Evolutionary conservation across 768 basidiomycete species (phyloP).

Genomic region (Amanita polypyramis): DNA sequence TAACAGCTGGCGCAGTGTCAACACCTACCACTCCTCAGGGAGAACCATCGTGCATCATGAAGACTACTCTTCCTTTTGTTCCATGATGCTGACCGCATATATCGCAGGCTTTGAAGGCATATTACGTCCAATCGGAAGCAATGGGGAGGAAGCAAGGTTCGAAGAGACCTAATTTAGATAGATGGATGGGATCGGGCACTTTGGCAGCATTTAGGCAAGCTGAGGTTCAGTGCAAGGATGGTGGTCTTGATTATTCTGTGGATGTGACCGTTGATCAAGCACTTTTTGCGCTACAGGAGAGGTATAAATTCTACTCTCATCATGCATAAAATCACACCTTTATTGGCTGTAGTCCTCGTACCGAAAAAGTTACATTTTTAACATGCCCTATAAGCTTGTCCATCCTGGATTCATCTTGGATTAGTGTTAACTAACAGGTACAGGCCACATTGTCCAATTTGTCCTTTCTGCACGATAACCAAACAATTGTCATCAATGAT

Average conservation of each 20-base stretch:
- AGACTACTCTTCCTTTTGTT: too few species aligned
- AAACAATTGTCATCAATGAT: conserved; percentile 1
- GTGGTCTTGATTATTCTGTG: conserved; percentile 12
- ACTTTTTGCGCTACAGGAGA: conserved; percentile 8
- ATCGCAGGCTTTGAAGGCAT: conserved; percentile 13
- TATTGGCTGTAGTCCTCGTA: background rate
- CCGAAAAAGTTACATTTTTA: background rate
- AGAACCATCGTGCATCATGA: too few species aligned
- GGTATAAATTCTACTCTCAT: conserved; percentile 10
- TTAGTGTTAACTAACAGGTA: conserved; percentile 1
- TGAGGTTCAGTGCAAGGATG: conserved; percentile 11
- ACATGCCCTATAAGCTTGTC: background rate
- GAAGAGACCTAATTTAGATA: conserved; percentile 8
- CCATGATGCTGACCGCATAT: conserved; percentile 13
- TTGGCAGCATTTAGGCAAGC: conserved; percentile 13
- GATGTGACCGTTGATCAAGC: conserved; percentile 9
- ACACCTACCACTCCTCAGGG: too few species aligned
- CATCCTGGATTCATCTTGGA: conserved; percentile 1
- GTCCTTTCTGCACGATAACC: background rate
- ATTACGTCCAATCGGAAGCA: conserved; percentile 8
- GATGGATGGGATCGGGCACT: conserved; percentile 12
- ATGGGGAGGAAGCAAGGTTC: conserved; percentile 2
- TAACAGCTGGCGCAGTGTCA: too few species aligned
- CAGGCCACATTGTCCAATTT: background rate
- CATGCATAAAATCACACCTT: conserved; percentile 8